Base-by-base conservation (phyloP, 257 asterid species). In the Coffea eugenioides region DNA sequence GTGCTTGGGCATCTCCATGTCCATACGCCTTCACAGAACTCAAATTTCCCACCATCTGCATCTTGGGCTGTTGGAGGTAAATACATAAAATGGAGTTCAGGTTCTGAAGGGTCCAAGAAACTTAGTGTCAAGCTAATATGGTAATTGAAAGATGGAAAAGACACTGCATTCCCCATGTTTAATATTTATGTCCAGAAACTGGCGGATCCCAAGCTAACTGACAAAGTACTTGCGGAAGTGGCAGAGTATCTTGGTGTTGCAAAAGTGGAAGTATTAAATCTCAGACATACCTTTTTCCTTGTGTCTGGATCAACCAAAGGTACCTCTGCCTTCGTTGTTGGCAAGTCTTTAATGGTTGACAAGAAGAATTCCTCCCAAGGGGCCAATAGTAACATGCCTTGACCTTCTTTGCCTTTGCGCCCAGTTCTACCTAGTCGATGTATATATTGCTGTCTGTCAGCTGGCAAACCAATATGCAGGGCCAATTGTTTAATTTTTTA, bases 181-280 rank as follows among this genome's bases (percentile, higher is more conserved):
- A 87, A 90, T 71, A 77, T 92, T 52, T 90, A 88, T 20, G 94
- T 93, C 20, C 82, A 88, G 62, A 92, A 84, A 86, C 66, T 80
- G 69, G 73, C 34, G 5, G 62, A 83, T 34, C 49, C 78, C 14
- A 56, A 41, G 51, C 83, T 80, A 56, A 62, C 76, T 71, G 74
- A 69, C 49, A 77, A 66, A 73, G 25, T 31, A 46, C 27, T 21
- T 57, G 75, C 73, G 68, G 82, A 48, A 75, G 82, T 61, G 49
- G 79, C 46, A 8, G 89, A 88, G 85, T 93, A 85, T 88, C 87
- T 95, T 71, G 99, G 97, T 34, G 85, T 52, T 83, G 93, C 97
- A 31, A 31, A 31, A 31, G 34, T 31, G 34, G 34, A 31, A 31
- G 34, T 31, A 31, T 31, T 31, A 31, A 31, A 31, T 31, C 34